Base-by-base conservation (phyloP, 495 filamentous ascomycete genomes). In the Talaromyces ruber region DNA sequence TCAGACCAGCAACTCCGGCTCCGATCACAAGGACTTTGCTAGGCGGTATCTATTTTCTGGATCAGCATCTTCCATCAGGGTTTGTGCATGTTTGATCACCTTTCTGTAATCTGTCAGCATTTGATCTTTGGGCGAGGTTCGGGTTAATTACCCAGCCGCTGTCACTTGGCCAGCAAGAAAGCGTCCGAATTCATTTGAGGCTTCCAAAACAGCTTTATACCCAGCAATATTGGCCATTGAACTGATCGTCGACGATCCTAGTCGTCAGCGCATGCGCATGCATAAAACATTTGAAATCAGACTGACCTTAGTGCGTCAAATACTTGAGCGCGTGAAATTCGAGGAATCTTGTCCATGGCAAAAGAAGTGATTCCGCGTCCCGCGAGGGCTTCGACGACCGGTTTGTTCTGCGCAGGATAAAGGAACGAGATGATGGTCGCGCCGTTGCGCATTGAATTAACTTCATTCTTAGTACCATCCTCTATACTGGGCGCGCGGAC, bases 181-280 rank as follows among this genome's bases (percentile, higher is more conserved):
- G 45, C 88, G 85, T 61, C 89, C 90, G 70, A 92, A 93, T 65
- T 86, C 82, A 71, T 92, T 92, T 1, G 88, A 90, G 2, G 90
- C 90, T 68, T 92, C 89, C 56, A 93, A 72, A 1, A 93, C 87
- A 18, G 88, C 90, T 70, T 91, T 93, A 73, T 93, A 93, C 4
- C 90, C 90, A 21, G 90, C 88, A 71, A 92, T 93, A 64, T 93
- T 93, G 61, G 90, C 88, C 90, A 92, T 92, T 9, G 87, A 91
- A 69, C 86, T 75, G 51, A 45, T 28, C 34, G 64, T 39, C 37
- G 54, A 58, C 61, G 53, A 22, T 16, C 43, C 58, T 60, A 30
- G 54, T 16, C 25, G 22, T 63, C 34, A 53, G 50, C 56, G 28
- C 9, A 29, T 57, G 43, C 18, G 4, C n/a, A 18, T 18, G 1